Base-by-base conservation (phyloP, 129 eudicot genomes). In the Sambucus nigra region DNA sequence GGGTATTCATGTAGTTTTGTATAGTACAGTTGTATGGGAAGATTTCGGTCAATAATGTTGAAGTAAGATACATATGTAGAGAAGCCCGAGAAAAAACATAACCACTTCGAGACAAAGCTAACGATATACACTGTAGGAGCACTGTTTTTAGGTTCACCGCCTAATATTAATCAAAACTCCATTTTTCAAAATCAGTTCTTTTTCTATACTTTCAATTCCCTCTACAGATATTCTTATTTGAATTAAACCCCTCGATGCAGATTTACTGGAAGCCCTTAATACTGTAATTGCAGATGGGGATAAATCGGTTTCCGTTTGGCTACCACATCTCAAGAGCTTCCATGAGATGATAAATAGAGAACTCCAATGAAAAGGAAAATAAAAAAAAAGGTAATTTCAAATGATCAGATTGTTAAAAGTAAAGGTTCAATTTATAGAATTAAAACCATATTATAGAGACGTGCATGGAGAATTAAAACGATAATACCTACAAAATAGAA, bases 211-310 rank as follows among this genome's bases (percentile, higher is more conserved):
- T 55, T 74, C 95, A 10, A 88, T 65, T 26, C 69, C 64, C 67
- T 81, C 88, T 14, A 94, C 94, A 28, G 76, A 79, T 54, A 22
- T 54, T 57, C 72, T 79, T 42, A 86, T 55, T 55, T 59, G 70
- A 76, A 71, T 63, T 24, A 79, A 69, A 51, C 69, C 83, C 21
- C 67, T 65, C 26, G 78, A 60, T 42, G 66, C 77, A 17, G 86
- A 86, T 78, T 82, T 69, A 60, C 59, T 86, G 1, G 75, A 65
- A 24, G 84, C 81, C 71, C 95, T 80, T 27, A 91, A 60, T 40
- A 83, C 78, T 29, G 94, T 95, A 56, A 86, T 89, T 46, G 98
- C 83, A 64, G 81, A n/a, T n/a, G n/a, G n/a, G n/a, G n/a, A n/a
- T n/a, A n/a, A n/a, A n/a, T n/a, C n/a, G n/a, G n/a, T n/a, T n/a